A percentile compares a stretch with the other conserved stretches of the same genome.
phyloP scores from a whole-genome alignment of 2,329 filamentous ascomycete genomes.

The Cladosporium sp. region DNA sequence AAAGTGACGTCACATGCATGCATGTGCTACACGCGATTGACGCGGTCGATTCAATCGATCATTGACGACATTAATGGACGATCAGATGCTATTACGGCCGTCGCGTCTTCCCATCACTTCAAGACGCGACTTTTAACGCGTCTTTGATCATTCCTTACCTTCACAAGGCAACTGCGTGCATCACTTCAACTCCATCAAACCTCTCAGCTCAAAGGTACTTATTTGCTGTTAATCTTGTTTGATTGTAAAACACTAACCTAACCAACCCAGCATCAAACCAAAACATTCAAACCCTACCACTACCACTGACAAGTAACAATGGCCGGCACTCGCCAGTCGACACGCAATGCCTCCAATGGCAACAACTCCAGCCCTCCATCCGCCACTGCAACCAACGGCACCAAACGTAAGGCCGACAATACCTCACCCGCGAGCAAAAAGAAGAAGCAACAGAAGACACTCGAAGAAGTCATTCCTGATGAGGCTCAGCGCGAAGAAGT shows the following conservation, averaged over 20 bases:
- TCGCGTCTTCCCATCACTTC: slow-evolving; percentile 1
- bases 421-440: slow-evolving; percentile 31
- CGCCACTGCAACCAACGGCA: slow-evolving; percentile 20
- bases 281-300: not conserved
- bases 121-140: slow-evolving; percentile 1
- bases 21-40: not conserved
- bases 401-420: slow-evolving; percentile 38
- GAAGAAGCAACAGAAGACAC: slow-evolving; percentile 48
- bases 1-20: no score
- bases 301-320: slow-evolving; percentile 13
- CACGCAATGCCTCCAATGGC: not conserved
- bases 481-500: slow-evolving; percentile 16
- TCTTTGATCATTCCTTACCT: not conserved
- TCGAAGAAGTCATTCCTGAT: slow-evolving; percentile 51
- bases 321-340: slow-evolving; percentile 18
- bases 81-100: not conserved
- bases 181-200: not conserved
- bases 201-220: not conserved
- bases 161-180: not conserved
- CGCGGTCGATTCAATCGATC: slow-evolving; percentile 1
- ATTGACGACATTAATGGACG: slow-evolving; percentile 4
- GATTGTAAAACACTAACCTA: not conserved
- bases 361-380: slow-evolving; percentile 20
- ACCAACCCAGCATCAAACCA: not conserved
- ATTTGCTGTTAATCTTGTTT: not conserved